Base-by-base conservation (phyloP, 1,139 yeast species). In the Yamadazyma kanchanaburiensis region DNA sequence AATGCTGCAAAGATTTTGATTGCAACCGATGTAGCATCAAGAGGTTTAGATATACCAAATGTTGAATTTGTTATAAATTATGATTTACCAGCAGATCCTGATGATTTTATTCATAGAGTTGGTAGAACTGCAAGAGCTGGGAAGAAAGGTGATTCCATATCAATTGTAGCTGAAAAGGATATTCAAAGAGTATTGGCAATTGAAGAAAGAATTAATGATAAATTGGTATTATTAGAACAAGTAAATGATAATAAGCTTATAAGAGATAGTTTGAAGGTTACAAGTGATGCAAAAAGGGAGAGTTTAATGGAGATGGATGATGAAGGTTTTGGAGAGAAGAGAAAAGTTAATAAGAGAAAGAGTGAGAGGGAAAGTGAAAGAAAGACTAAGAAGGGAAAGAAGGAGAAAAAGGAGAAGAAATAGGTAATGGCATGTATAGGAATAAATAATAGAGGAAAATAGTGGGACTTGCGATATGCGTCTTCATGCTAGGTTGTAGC, bases 41-140 rank as follows among this genome's bases (percentile, higher is more conserved):
- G 99, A 74, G 99, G 99, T 56, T 72, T 91, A 45, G 98, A 91
- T 72, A 91, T 91, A 30, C 98, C 98, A 2, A 70, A 77, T 4
- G 98, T 91, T 5, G 91, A 80, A 49, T 64, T 89, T 43, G 98
- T 94, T 22, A 63, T 94, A 20, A 91, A 94, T 53, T 91, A 75
- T 50, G 98, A 94, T 52, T 75, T 91, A 21, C 98, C 98, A 4
- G 88, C 94, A 4, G 96, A 91, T 54, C 89, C 98, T 0, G 97
- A 91, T 54, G 96, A 89, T 54, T 94, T 84, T 49, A 86, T 91
- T 35, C 99, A 91, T 61, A 71, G 99, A 55, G 95, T 89, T n/a
- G 99, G 99, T 71, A 87, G 99, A 77, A 91, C 98, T 12, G 99
- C 98, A n/a, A 84, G 99, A 72, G 98, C 98, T 4, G 97, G 97